Conservation (phyloP, 108 stramenopile species). For the Pseudonitzschia pungens region DNA sequence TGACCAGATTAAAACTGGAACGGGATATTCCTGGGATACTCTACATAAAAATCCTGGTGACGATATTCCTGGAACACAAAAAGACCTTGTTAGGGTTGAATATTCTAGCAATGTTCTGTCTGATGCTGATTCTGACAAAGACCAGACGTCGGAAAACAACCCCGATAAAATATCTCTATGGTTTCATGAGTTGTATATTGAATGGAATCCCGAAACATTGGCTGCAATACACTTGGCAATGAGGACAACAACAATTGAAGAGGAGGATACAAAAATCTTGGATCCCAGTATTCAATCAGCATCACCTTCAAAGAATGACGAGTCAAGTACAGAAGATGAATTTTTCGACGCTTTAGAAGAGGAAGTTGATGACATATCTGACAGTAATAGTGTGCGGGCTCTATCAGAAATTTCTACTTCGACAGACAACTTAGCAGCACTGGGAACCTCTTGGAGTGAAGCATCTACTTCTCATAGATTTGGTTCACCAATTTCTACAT, state of each 20-base stretch:
- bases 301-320: background rate
- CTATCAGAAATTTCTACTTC: conserved; percentile 42
- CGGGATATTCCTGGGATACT: conserved; percentile 14
- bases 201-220: conserved; percentile 84
- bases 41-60: background rate
- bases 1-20: background rate
- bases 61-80: conserved; percentile 1
- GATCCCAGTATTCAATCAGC: conserved; percentile 1
- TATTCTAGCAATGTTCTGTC: conserved; percentile 19
- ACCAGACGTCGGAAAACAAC: background rate
- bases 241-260: conserved; percentile 16
- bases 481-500: conserved; percentile 6
- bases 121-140: background rate
- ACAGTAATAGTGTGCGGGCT: background rate
- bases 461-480: background rate
- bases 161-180: conserved; percentile 34
- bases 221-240: conserved; percentile 59
- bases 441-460: background rate
- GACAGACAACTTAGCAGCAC: background rate
- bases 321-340: conserved; percentile 36
- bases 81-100: conserved; percentile 49
- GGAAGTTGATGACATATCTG: conserved; percentile 29
- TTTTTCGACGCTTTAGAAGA: conserved; percentile 71
- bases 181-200: conserved; percentile 69
- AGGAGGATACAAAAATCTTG: background rate